phyloP scores from a whole-genome alignment of 768 basidiomycete species.

The Epithele typhae region DNA sequence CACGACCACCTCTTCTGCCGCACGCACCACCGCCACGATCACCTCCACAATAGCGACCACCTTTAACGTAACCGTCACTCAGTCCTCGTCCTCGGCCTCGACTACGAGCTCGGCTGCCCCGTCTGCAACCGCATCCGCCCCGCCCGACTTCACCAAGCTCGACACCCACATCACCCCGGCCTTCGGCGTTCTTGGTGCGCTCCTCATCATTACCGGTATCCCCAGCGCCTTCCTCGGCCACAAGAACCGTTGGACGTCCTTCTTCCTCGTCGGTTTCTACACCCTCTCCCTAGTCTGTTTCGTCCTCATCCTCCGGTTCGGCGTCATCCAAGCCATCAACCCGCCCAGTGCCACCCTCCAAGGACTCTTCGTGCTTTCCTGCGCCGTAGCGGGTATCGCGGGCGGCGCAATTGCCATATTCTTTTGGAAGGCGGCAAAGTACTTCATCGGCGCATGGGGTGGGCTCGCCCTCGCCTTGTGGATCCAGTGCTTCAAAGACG shows the following conservation, averaged over 20 bases:
- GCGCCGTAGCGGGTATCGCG: slow-evolving; percentile 71
- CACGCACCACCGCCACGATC: slow-evolving; percentile 43
- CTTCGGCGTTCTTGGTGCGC: slow-evolving; percentile 83
- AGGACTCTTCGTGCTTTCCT: slow-evolving; percentile 87
- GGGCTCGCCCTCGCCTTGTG: slow-evolving; percentile 86
- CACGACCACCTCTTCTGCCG: slow-evolving; percentile 44
- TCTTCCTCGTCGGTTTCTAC: slow-evolving; percentile 93
- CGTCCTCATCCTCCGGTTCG: slow-evolving; percentile 84
- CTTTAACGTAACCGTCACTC: slow-evolving; percentile 58
- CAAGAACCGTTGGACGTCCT: slow-evolving; percentile 95
- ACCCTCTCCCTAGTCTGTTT: slow-evolving; percentile 80
- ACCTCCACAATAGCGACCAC: slow-evolving; percentile 55
- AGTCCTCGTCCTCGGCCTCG: slow-evolving; percentile 36
- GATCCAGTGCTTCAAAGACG: slow-evolving; percentile 80
- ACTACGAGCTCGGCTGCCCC: slow-evolving; percentile 27
- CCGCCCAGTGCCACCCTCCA: slow-evolving; percentile 75
- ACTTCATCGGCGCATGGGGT: slow-evolving; percentile 78
- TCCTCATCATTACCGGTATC: slow-evolving; percentile 86
- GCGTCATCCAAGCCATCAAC: slow-evolving; percentile 79
- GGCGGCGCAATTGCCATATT: slow-evolving; percentile 87
- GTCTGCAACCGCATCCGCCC: slow-evolving; percentile 38
- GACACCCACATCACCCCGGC: slow-evolving; percentile 78
- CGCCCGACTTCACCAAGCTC: slow-evolving; percentile 34
- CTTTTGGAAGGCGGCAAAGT: slow-evolving; percentile 88
- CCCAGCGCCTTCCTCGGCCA: slow-evolving; percentile 91